Evolutionary conservation across 1,284 basidiomycete species (phyloP), one percentile per base, ranked within the genome.

Genomic region (Cystobasidium slooffiae): DNA sequence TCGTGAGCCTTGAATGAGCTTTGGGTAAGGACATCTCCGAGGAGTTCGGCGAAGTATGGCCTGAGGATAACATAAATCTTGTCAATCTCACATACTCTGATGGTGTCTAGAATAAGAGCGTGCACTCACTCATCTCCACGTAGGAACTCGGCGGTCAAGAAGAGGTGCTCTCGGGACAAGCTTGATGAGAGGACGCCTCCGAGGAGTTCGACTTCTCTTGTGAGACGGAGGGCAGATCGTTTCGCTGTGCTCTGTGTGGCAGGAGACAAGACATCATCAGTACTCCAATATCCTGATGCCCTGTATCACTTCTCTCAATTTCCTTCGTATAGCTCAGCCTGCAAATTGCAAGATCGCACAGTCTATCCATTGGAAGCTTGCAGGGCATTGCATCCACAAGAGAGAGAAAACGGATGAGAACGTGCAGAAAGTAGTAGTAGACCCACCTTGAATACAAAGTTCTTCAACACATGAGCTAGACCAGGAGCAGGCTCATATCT

Each of bases 361-460:
- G 58, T 64, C 3, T 72, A 20, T 59, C 75, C 53, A 37, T 41
- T 44, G 58, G 12, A 20, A 12, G 59, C 12, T 20, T 1, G 66
- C 37, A 37, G 20, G 37, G 24, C 49, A 18, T 18, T 22, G 18
- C 6, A 44, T 9, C n/a, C 22, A 31, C 1, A 55, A 6, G n/a
- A 67, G 37, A 12, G 16, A 16, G 49, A 51, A 20, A 1, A 31
- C 31, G 31, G 31, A 31, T 31, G 31, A 31, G 31, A 31, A 31
- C 2, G 31, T 31, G 31, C 31, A 31, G 31, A 31, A 56, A 31
- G 55, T 22, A 22, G 16, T 14, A 14, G 66, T n/a, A 20, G 37
- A 80, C 83, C 68, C 78, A 96, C 94, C 91, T 95, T 97, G 89
- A 94, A 97, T 75, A 93, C 90, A 86, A 94, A 96, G 88, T 93